Evolutionary conservation across 805 yeast species (phyloP), one percentile per base, ranked within the genome.

Genomic region (Saturnispora ahearnii): DNA sequence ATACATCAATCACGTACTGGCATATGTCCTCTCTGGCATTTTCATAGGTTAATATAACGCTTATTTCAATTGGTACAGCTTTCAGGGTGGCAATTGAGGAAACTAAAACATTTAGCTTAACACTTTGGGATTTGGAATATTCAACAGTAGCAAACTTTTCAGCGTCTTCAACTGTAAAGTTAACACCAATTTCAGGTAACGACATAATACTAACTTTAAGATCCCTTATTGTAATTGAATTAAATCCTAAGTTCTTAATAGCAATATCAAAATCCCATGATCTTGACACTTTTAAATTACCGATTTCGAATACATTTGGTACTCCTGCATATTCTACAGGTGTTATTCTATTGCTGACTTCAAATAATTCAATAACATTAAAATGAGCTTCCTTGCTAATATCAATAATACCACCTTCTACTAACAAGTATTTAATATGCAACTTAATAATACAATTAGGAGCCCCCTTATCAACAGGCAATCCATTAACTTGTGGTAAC

Each of bases 1-100:
- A 74, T 11, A 73, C 65, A 9, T 65, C 64, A 4, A 69, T 62
- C 1, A 54, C 55, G 47, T 60, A 76, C 46, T 54, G 52, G 71
- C 73, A 2, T 24, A n/a, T 15, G 45, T 44, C 49, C 0, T 51
- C 40, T 12, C 48, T 54, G 8, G 36, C 33, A 21, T 55, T 37
- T 15, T 48, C 46, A 51, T 61, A 62, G 6, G 50, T 45, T 18
- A 62, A 53, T 11, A 46, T 37, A 8, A 60, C 45, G 5, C 47
- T 42, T 8, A 62, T 45, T 41, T 58, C 61, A 13, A 58, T 41
- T 7, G 57, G 58, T 36, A 63, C 55, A 9, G 10, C 40, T 11
- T 18, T 36, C 22, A 36, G 4, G 15, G 2, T 36, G 10, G 40
- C 24, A 36, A 36, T 30, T 13, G 45, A 43, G 7, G 45, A 21